Base-by-base conservation (phyloP, 257 asterid species). In the Solanum medicagineum region DNA sequence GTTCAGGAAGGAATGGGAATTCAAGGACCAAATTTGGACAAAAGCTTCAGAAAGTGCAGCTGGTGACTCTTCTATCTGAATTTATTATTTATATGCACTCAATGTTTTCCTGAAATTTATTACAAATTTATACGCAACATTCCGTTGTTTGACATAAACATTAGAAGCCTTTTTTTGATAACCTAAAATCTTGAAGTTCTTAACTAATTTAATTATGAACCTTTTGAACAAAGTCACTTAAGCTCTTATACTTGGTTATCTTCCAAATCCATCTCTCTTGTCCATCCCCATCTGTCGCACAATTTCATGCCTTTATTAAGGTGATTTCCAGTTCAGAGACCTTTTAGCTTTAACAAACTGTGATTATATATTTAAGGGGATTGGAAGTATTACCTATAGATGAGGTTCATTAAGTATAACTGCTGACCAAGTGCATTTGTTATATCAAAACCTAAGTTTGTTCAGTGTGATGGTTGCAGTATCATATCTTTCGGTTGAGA, bases 21-120 rank as follows among this genome's bases (percentile, higher is more conserved):
- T 55, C 89, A 68, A 88, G 87, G 88, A 49, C 82, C 81, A 74
- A 74, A 74, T 45, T 74, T 47, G 81, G 55, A 89, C 86, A 87
- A 75, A 94, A 93, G 89, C 71, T 93, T 73, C 94, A 90, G 70
- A 95, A 92, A 94, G 96, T 94, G 71, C 92, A 94, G 87, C 94
- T 94, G 95, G 98, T 95, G 92, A 68, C 68, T 83, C 45, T 36
- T 68, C 69, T 75, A 49, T 24, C 45, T 22, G 20, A 49, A 14
- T 47, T 49, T 24, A 10, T 75, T 49, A 49, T 49, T 24, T 75
- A 24, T 69, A 70, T 42, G 32, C 80, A 70, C 80, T 19, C 24
- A 42, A 42, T 42, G 32, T 19, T 70, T 70, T 70, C 54, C 80
- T 70, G 80, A 70, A 40, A 70, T 70, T 19, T 40, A 40, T 70